Evolutionary conservation across 768 basidiomycete species (phyloP).

Genomic region (Mycena haematopus): DNA sequence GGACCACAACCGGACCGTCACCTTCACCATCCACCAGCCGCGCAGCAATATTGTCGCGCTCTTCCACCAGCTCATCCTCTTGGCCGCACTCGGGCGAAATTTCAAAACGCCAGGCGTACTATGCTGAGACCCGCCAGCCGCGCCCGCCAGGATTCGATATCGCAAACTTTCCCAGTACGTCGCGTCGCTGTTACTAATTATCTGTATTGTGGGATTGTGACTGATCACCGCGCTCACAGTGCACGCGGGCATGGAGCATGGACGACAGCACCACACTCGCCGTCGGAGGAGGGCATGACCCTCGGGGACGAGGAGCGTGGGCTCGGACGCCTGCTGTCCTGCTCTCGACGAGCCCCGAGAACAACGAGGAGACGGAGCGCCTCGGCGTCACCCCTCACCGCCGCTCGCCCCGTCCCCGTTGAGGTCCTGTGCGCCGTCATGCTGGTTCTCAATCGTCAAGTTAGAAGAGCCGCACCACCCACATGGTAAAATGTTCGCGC

Average conservation of each 20-base stretch:
- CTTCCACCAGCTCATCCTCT: slow-evolving; percentile 89
- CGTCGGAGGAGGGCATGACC: slow-evolving; percentile 47
- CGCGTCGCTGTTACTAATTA: background rate
- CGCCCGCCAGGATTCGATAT: slow-evolving; percentile 97
- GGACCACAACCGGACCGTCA: slow-evolving; percentile 91
- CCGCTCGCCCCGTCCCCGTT: too few relatives aligned
- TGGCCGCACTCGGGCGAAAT: slow-evolving; percentile 86
- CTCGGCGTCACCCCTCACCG: too few relatives aligned
- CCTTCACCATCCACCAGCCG: slow-evolving; percentile 99
- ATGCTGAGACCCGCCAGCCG: slow-evolving; percentile 75
- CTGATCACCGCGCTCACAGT: slow-evolving; percentile 62
- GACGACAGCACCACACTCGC: slow-evolving; percentile 50
- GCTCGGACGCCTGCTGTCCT: slow-evolving; percentile 42
- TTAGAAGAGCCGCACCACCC: too few relatives aligned
- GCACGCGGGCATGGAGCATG: slow-evolving; percentile 53
- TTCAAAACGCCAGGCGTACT: slow-evolving; percentile 78
- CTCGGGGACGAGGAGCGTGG: slow-evolving; percentile 77
- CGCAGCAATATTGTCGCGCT: slow-evolving; percentile 96
- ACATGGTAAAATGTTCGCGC: too few relatives aligned
- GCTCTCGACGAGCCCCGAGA: slow-evolving; percentile 39
- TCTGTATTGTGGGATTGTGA: background rate
- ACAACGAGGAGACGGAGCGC: slow-evolving; percentile 56
- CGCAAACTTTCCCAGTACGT: slow-evolving; percentile 93
- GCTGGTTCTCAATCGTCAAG: too few relatives aligned
- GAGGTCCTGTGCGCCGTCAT: too few relatives aligned